phyloP scores from a whole-genome alignment of 2,329 filamentous ascomycete genomes.

The Verticillium nubilum region DNA sequence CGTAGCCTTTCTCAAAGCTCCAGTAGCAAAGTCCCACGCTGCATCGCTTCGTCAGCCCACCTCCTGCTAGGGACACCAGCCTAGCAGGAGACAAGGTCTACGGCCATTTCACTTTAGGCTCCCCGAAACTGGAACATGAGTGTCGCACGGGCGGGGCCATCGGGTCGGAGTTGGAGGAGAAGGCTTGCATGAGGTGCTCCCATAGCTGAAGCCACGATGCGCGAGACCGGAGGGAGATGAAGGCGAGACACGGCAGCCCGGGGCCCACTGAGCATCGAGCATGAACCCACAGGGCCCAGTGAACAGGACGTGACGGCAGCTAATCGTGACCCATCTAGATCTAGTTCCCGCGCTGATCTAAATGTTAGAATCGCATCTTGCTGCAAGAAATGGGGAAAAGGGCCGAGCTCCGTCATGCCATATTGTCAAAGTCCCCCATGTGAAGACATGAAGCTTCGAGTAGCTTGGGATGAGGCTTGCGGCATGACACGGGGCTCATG shows the following conservation, averaged over 20 bases:
- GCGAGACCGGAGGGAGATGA: background rate
- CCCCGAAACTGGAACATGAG: background rate
- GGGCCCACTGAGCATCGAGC: background rate
- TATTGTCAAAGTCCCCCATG: background rate
- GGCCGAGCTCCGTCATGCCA: background rate
- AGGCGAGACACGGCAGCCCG: background rate
- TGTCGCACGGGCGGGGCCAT: background rate
- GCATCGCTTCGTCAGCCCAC: background rate
- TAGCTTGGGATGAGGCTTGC: conserved; percentile 1
- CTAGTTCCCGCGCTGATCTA: background rate
- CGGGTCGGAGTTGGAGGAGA: background rate
- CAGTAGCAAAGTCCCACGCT: background rate
- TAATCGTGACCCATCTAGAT: background rate
- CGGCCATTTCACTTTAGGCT: background rate
- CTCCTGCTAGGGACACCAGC: background rate
- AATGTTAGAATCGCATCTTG: background rate
- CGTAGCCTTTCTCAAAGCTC: background rate
- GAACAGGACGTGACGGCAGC: background rate
- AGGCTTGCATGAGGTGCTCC: background rate
- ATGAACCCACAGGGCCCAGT: background rate
- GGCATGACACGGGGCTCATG: conserved; percentile 1
- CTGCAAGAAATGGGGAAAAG: background rate
- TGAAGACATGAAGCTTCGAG: background rate
- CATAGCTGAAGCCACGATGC: background rate
- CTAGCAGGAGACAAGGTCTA: background rate